A percentile compares a stretch with the other conserved stretches of the same genome.
These are phyloP conservation scores for Colletotrichum incanum DNA, from an alignment of 2,329 filamentous ascomycete genomes.

Conservation along the genomic window DNA sequence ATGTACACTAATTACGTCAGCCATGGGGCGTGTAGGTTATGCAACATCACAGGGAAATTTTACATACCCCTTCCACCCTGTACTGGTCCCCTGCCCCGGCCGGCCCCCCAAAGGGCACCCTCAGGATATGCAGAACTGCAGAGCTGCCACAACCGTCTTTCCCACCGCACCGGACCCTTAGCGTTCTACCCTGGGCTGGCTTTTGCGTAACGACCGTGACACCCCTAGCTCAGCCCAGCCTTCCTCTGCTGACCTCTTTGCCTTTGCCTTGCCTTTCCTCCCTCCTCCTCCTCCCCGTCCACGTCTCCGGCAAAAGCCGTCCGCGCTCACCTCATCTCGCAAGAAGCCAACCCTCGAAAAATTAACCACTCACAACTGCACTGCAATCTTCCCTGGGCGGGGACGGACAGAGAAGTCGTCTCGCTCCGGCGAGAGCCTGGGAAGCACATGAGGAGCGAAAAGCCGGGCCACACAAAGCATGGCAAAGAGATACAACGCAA, in stretches of 20 bases:
- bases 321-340: background rate
- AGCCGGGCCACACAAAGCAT: constrained; percentile 16
- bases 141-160: constrained; percentile 39
- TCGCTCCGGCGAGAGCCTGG: background rate
- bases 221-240: constrained; percentile 19
- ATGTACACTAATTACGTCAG: no score
- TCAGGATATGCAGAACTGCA: constrained; percentile 5
- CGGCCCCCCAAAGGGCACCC: background rate
- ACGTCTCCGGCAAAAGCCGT: constrained; percentile 2
- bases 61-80: no score
- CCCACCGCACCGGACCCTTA: constrained; percentile 38
- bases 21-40: no score
- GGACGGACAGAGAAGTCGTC: background rate
- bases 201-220: constrained; percentile 31
- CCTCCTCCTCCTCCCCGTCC: background rate
- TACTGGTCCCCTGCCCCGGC: constrained; percentile 30
- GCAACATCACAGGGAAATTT: no score
- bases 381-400: background rate
- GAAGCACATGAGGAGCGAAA: background rate
- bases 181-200: constrained; percentile 3
- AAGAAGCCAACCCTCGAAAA: background rate
- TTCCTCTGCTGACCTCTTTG: constrained; percentile 5
- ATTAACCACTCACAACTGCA: background rate
- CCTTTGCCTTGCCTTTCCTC: background rate
- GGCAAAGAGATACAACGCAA: constrained; percentile 29